Percentiles rank a stretch among this genome's conserved stretches.
These are phyloP conservation scores for Exophiala calicioides DNA, from an alignment of 2,329 filamentous ascomycete genomes.

Conservation along the genomic window DNA sequence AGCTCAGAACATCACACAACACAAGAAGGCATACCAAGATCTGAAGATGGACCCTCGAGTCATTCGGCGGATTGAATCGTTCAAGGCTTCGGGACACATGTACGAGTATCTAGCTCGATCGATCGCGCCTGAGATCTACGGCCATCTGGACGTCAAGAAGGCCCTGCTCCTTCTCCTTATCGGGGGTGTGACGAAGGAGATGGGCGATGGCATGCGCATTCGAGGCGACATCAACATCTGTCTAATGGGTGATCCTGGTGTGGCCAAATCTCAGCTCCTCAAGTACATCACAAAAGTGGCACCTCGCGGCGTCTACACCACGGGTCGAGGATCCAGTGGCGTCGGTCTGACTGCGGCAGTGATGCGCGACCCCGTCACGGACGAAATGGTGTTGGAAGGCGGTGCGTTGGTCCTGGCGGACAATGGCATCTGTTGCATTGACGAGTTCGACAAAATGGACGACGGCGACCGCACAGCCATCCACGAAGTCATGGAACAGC, in stretches of 20 bases:
- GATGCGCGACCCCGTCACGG: slow-evolving; percentile 76
- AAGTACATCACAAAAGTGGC: slow-evolving; percentile 99
- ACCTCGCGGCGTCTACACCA: slow-evolving; percentile 84
- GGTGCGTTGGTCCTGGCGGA: slow-evolving; percentile 77
- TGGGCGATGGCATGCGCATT: slow-evolving; percentile 98
- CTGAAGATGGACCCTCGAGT: slow-evolving; percentile 80
- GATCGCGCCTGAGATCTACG: slow-evolving; percentile 96
- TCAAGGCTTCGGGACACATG: slow-evolving; percentile 81
- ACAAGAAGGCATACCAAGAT: slow-evolving; percentile 97
- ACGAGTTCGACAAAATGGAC: slow-evolving; percentile 86
- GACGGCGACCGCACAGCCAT: slow-evolving; percentile 76
- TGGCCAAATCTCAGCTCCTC: slow-evolving; percentile 95
- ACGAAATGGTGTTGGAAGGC: slow-evolving; percentile 77
- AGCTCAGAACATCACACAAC: slow-evolving; percentile 87
- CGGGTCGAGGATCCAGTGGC: slow-evolving; percentile 76
- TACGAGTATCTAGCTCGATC: slow-evolving; percentile 96
- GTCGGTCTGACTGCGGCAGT: slow-evolving; percentile 81
- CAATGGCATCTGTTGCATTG: slow-evolving; percentile 80
- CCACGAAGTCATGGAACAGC: slow-evolving; percentile 86
- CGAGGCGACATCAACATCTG: slow-evolving; percentile 99
- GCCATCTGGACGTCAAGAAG: slow-evolving; percentile 97
- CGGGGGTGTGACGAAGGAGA: slow-evolving; percentile 92
- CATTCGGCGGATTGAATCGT: slow-evolving; percentile 79
- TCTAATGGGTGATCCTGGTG: slow-evolving; percentile 98
- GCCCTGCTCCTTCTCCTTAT: slow-evolving; percentile 92